Evolutionary conservation across 345 rosid species (phyloP), one percentile per base, ranked within the genome.

Genomic region (Eucalyptus erythrocorys): DNA sequence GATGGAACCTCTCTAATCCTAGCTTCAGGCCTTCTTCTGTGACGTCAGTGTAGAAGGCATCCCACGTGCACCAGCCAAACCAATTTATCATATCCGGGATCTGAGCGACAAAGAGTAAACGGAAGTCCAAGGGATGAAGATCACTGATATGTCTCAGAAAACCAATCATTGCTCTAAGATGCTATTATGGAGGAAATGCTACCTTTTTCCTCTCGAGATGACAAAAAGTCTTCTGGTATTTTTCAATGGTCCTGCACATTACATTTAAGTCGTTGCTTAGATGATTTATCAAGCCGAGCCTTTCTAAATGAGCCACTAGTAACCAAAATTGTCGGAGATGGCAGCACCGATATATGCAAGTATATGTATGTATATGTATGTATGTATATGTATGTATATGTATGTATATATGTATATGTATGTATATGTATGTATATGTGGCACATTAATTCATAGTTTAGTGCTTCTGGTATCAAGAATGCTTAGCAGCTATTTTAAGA

Each of bases 41-140:
- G 47, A 89, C 85, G 8, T 89, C 82, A 5, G 86, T 26, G 51
- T 91, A 91, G 32, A 89, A 91, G 12, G 92, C 92, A 85, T 91
- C 90, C 92, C 90, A 91, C 2, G 92, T 88, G 85, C 92, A 88
- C 91, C 92, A 91, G 30, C 92, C 91, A 48, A 91, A 88, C 57
- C 87, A 88, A 48, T 89, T 90, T 30, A 89, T 48, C 48, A 84
- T 84, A 32, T 53, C 76, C 1, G 88, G 90, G 4, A 66, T 32
- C 89, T 87, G 47, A 76, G 55, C 55, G 26, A 19, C 57, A 48
- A 19, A 45, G 64, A 37, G 37, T 51, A 26, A 55, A 50, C n/a
- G 3, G 87, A 48, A 55, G 87, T 50, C 64, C 15, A 50, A 34
- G 45, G 45, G 81, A 71, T 6, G 13, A 37, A 34, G 14, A 71